These are phyloP conservation scores for Monosporascus sp. DNA, from an alignment of 2,329 filamentous ascomycete genomes.

Conservation along the genomic window DNA sequence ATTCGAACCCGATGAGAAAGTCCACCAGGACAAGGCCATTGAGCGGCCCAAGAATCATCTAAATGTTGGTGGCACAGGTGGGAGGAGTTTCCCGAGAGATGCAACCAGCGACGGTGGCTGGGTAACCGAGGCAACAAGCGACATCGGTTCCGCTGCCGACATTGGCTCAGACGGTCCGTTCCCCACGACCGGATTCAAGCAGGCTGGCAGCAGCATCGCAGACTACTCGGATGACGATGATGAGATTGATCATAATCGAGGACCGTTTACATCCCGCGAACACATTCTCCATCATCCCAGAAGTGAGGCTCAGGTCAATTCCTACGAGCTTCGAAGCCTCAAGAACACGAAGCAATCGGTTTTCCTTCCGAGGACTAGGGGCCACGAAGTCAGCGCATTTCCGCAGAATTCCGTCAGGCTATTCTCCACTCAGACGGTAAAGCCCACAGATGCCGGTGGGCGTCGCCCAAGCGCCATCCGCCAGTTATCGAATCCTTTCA, in stretches of 20 bases:
- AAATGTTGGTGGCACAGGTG: neutral
- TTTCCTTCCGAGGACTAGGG: constrained; percentile 6
- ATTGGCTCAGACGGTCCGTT: neutral
- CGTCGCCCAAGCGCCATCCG: neutral
- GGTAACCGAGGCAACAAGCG: constrained; percentile 32
- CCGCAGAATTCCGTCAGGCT: constrained; percentile 11
- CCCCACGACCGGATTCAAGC: constrained; percentile 9
- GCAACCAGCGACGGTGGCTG: constrained; percentile 28
- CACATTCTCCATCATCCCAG: constrained; percentile 15
- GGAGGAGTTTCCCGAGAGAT: constrained; percentile 3
- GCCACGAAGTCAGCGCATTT: constrained; percentile 6
- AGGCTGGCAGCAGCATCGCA: constrained; percentile 38
- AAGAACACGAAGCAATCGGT: constrained; percentile 11
- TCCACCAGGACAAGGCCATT: neutral
- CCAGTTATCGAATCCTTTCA: constrained; percentile 13
- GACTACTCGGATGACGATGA: constrained; percentile 34
- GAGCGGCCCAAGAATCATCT: neutral
- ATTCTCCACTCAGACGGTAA: constrained; percentile 2
- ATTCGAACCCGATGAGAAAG: neutral
- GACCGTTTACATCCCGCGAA: constrained; percentile 10
- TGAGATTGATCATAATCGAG: neutral
- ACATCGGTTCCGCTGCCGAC: constrained; percentile 14
- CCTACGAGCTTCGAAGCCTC: constrained; percentile 9
- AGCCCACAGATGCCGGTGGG: neutral
- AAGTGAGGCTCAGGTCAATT: neutral